Evolutionary conservation across 768 basidiomycete species (phyloP), one percentile per base, ranked within the genome.

Genomic region (Boletus tomentosulus): DNA sequence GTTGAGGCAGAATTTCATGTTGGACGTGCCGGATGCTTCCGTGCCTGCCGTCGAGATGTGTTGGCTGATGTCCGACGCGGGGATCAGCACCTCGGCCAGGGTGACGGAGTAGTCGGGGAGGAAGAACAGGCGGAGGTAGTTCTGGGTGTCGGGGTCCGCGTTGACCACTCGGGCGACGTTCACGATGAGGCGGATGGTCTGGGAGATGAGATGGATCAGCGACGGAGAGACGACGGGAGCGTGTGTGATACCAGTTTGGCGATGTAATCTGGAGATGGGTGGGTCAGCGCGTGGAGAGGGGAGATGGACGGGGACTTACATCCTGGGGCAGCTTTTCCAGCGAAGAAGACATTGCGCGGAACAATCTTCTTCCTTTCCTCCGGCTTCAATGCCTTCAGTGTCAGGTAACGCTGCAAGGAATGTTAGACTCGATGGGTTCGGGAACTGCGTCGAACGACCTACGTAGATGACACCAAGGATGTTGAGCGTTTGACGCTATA

Each of bases 11-110:
- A 98, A 92, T 71, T 89, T 89, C 87, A 90, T 89, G 73, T 89
- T 91, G 7, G 85, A 88, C 38, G 87, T 88, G 33, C 85, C 87
- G 2, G 83, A 84, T 11, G 88, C 87, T 67, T 98, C 94, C 2
- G 96, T 98, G 35, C 96, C 96, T 3, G 96, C 97, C 13, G 96
- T 98, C 24, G 91, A 94, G 71, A 99, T 98, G 71, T 98, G 96
- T 66, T 97, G 92, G 57, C 85, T 87, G 74, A 98, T 89, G 69
- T 98, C 94, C 28, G 89, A 87, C 12, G 96, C 90, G n/a, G 89
- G 90, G 55, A 93, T 89, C 60, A 94, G 77, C 24, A 94, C 74
- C 66, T 92, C 90, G 1, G 90, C 88, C 44, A 89, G 71, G 44
- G 87, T 87, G 37, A 89, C 92, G 1, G 86, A 88, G 73, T 99